Conservation (phyloP, 2,329 filamentous ascomycete species). For the Trichoderma semiorbis region DNA sequence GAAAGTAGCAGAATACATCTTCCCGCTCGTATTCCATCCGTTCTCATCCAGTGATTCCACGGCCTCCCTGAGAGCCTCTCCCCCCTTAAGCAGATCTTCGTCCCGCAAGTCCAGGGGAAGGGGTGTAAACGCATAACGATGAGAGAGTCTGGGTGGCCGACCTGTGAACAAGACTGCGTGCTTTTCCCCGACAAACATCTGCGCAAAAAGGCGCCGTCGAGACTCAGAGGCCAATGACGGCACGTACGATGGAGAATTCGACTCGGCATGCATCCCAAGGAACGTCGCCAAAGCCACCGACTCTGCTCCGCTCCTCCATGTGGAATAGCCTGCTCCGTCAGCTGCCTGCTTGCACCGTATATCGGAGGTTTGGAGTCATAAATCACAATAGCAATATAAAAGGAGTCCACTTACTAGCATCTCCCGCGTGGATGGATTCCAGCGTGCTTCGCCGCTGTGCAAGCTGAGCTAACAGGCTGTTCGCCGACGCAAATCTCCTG, state of each 20-base stretch:
- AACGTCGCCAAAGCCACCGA: slow-evolving; percentile 36
- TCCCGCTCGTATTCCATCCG: slow-evolving; percentile 50
- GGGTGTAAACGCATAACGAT: slow-evolving; percentile 52
- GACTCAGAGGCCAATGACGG: slow-evolving; percentile 36
- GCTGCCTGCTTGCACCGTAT: not conserved
- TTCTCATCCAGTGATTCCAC: slow-evolving; percentile 39
- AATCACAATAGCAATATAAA: not conserved
- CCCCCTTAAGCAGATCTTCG: slow-evolving; percentile 43
- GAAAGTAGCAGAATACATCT: slow-evolving; percentile 43
- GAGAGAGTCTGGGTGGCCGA: slow-evolving; percentile 49
- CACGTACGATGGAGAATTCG: slow-evolving; percentile 26
- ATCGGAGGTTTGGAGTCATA: not conserved
- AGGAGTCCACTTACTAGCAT: slow-evolving; percentile 34
- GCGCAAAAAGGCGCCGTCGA: slow-evolving; percentile 31
- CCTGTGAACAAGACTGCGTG: slow-evolving; percentile 50
- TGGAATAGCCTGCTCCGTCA: slow-evolving; percentile 30
- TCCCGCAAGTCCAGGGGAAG: slow-evolving; percentile 54
- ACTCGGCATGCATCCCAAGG: slow-evolving; percentile 33
- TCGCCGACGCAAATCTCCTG: slow-evolving; percentile 28
- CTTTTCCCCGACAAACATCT: slow-evolving; percentile 47
- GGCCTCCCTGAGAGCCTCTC: slow-evolving; percentile 23
- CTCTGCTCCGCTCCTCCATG: slow-evolving; percentile 38
- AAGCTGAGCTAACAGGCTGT: slow-evolving; percentile 39
- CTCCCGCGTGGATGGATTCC: slow-evolving; percentile 38
- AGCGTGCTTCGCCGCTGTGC: slow-evolving; percentile 33